Evolutionary conservation across 75 land plant genomes (phyloP).

Genomic region (Pinus albicaulis): DNA sequence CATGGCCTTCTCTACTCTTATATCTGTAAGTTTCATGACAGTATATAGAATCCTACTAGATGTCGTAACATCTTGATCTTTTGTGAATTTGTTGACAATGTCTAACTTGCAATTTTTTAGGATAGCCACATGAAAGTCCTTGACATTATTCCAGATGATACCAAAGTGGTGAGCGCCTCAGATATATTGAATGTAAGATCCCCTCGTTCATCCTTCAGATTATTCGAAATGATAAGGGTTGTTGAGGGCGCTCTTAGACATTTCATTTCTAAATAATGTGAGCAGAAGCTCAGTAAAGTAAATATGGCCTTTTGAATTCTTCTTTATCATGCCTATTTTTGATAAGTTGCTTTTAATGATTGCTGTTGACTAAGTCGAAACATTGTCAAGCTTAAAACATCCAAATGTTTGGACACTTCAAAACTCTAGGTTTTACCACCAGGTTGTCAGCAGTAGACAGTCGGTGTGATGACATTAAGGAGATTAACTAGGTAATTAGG

Average conservation of each 20-base stretch:
- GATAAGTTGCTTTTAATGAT: background rate
- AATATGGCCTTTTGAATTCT: background rate
- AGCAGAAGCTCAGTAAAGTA: background rate
- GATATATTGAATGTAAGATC: slow-evolving; percentile 48
- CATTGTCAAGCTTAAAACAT: background rate
- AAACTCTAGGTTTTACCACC: too few relatives aligned
- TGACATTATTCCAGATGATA: slow-evolving; percentile 15
- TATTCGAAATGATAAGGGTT: background rate
- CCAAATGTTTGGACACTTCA: background rate
- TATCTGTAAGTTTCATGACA: slow-evolving; percentile 41
- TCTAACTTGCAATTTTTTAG: slow-evolving; percentile 17
- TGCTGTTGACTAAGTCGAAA: background rate
- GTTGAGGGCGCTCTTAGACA: background rate
- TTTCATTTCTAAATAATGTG: background rate
- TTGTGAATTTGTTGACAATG: background rate
- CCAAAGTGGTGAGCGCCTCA: slow-evolving; percentile 27
- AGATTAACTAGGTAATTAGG: background rate
- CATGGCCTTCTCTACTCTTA: slow-evolving; percentile 41
- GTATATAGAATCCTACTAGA: background rate
- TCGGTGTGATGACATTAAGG: background rate
- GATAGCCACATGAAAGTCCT: slow-evolving; percentile 28
- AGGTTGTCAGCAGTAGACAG: background rate
- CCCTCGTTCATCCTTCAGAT: background rate
- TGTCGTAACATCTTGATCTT: background rate
- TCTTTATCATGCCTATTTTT: slow-evolving; percentile 4